phyloP scores from a whole-genome alignment of 1,284 basidiomycete species.

The Pseudomicrostroma phylloplanum region DNA sequence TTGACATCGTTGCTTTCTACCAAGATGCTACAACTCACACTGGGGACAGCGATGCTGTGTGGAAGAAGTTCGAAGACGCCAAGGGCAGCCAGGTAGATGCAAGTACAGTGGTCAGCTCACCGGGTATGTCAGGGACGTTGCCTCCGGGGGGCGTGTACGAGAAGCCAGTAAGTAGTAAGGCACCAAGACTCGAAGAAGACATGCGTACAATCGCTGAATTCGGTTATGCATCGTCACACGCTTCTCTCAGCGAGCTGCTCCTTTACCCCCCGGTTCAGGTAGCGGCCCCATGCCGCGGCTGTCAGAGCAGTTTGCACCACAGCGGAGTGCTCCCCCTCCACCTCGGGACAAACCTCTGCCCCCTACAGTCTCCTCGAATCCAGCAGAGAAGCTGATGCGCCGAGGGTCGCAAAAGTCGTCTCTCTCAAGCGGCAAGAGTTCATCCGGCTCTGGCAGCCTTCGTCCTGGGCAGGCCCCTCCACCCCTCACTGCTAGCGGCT shows the following conservation, averaged over 20 bases:
- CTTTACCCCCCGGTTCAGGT: slow-evolving; percentile 10
- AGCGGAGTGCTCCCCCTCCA: background rate
- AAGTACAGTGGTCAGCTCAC: background rate
- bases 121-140: background rate
- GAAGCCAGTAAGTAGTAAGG: slow-evolving; percentile 13
- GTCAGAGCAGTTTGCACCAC: no score
- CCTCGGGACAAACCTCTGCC: background rate
- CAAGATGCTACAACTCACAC: slow-evolving; percentile 60
- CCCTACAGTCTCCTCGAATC: background rate
- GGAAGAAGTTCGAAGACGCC: slow-evolving; percentile 49
- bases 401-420: background rate
- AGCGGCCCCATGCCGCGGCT: background rate
- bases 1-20: slow-evolving; percentile 98
- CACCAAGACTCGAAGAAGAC: background rate
- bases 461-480: slow-evolving; percentile 19
- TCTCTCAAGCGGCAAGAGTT: background rate
- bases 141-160: slow-evolving; percentile 10
- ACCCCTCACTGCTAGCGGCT: slow-evolving; percentile 14
- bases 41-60: slow-evolving; percentile 44
- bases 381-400: slow-evolving; percentile 3
- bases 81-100: slow-evolving; percentile 17
- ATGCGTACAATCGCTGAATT: background rate
- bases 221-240: background rate
- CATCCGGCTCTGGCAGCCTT: slow-evolving; percentile 14
- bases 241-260: slow-evolving; percentile 10